Evolutionary conservation across 305 asterid genomes (phyloP).

Genomic region (Fraxinus albicans): DNA sequence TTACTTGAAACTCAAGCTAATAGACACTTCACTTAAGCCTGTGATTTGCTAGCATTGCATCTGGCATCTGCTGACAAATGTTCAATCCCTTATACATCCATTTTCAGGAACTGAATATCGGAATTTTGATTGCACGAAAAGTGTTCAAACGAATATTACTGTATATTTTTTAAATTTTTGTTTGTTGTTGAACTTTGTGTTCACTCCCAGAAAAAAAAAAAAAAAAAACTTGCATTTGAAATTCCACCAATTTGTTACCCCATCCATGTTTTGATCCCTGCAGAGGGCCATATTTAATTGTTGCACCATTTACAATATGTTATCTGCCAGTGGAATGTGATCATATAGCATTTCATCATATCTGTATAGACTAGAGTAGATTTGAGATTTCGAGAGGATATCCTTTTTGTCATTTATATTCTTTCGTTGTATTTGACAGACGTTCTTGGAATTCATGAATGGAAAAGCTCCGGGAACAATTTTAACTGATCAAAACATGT

Average conservation of each 20-base stretch:
- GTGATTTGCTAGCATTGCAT: background rate
- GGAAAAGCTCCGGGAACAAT: slow-evolving; percentile 63
- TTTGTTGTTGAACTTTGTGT: background rate
- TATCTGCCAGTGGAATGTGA: background rate
- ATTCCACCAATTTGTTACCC: background rate
- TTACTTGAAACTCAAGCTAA: background rate
- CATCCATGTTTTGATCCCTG: background rate
- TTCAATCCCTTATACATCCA: background rate
- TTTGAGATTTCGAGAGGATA: background rate
- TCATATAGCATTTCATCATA: background rate
- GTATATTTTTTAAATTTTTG: background rate
- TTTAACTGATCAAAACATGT: slow-evolving; percentile 62
- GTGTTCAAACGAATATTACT: background rate
- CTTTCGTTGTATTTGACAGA: slow-evolving; percentile 35
- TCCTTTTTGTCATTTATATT: slow-evolving; percentile 10
- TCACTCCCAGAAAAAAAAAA: background rate
- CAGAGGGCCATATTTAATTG: background rate
- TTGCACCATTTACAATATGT: background rate
- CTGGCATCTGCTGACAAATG: background rate
- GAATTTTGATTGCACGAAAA: background rate
- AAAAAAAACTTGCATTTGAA: background rate
- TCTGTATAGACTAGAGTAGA: background rate
- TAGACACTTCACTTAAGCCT: background rate
- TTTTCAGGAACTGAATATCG: background rate
- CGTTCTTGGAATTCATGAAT: slow-evolving; percentile 58